phyloP scores from a whole-genome alignment of 805 yeast genomes.

The Sugiyamaella smithiae region DNA sequence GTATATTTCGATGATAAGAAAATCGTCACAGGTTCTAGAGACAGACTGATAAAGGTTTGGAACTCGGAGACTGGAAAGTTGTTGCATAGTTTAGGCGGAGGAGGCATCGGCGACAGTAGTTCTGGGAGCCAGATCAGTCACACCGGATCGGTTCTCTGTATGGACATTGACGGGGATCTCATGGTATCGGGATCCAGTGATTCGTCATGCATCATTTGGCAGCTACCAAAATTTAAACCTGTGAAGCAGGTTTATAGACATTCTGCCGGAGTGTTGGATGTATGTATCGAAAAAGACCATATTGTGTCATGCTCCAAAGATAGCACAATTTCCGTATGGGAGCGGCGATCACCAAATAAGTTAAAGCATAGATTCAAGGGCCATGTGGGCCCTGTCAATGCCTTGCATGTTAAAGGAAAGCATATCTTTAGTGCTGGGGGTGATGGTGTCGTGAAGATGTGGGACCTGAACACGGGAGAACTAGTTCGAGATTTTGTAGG shows the following conservation, averaged over 20 bases:
- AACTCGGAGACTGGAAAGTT: slow-evolving; percentile 24
- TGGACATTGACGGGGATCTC: slow-evolving; percentile 27
- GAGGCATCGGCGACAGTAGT: background rate
- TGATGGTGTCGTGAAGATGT: slow-evolving; percentile 77
- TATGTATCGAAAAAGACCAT: slow-evolving; percentile 26
- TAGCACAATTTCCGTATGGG: slow-evolving; percentile 32
- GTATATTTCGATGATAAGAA: slow-evolving; percentile 68
- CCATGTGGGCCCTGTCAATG: slow-evolving; percentile 38
- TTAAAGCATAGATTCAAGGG: slow-evolving; percentile 26
- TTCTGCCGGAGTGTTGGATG: slow-evolving; percentile 30
- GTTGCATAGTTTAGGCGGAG: slow-evolving; percentile 22
- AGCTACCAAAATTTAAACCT: slow-evolving; percentile 24
- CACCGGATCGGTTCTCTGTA: slow-evolving; percentile 35
- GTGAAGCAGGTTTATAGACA: slow-evolving; percentile 28
- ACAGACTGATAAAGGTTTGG: slow-evolving; percentile 37
- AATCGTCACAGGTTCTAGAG: slow-evolving; percentile 74
- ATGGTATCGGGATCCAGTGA: slow-evolving; percentile 38
- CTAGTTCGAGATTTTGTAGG: slow-evolving; percentile 67
- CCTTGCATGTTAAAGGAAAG: slow-evolving; percentile 29
- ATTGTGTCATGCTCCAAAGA: slow-evolving; percentile 37
- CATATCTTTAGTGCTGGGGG: slow-evolving; percentile 44
- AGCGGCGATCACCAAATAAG: slow-evolving; percentile 23
- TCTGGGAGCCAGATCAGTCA: slow-evolving; percentile 18
- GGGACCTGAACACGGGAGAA: slow-evolving; percentile 74
- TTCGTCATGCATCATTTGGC: slow-evolving; percentile 34